Percentiles rank a stretch among this genome's conserved stretches.
These are phyloP conservation scores for Lachancea meyersii DNA, from an alignment of 805 yeast species.

Conservation along the genomic window DNA sequence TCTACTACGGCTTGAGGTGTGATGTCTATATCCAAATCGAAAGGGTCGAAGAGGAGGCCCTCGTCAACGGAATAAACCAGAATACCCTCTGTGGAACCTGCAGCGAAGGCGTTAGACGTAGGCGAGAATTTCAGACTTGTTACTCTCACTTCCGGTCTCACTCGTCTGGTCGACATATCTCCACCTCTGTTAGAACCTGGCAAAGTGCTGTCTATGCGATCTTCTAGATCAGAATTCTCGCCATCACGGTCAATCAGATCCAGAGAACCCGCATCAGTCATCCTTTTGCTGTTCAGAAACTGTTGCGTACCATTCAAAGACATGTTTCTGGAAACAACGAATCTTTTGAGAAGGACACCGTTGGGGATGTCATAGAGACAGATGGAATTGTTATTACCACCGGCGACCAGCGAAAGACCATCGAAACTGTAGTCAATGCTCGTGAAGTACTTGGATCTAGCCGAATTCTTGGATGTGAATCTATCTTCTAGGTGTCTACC, in stretches of 20 bases:
- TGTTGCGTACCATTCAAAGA: conserved; percentile 81
- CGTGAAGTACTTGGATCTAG: conserved; percentile 77
- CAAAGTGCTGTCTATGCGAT: conserved; percentile 61
- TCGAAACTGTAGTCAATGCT: conserved; percentile 82
- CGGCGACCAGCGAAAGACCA: conserved; percentile 83
- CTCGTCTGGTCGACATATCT: conserved; percentile 68
- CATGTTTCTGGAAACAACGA: conserved; percentile 85
- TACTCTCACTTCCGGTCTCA: conserved; percentile 79
- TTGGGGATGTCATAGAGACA: conserved; percentile 87
- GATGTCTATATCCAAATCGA: conserved; percentile 86
- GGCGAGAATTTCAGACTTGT: conserved; percentile 80
- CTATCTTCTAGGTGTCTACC: conserved; percentile 83
- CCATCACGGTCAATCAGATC: conserved; percentile 81
- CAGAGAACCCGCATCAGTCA: conserved; percentile 84
- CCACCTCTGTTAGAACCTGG: conserved; percentile 85
- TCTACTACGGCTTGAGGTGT: conserved; percentile 73
- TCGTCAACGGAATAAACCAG: conserved; percentile 76
- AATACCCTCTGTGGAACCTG: conserved; percentile 92
- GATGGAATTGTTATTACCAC: conserved; percentile 85
- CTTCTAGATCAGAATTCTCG: conserved; percentile 80
- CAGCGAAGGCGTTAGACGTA: conserved; percentile 83
- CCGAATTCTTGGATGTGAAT: conserved; percentile 71
- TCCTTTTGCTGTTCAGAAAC: conserved; percentile 66
- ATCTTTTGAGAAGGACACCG: conserved; percentile 77
- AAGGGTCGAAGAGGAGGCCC: conserved; percentile 78